Evolutionary conservation across 805 yeast species (phyloP), one percentile per base, ranked within the genome.

Genomic region (Sugiyamaella boreocaroliniensis): DNA sequence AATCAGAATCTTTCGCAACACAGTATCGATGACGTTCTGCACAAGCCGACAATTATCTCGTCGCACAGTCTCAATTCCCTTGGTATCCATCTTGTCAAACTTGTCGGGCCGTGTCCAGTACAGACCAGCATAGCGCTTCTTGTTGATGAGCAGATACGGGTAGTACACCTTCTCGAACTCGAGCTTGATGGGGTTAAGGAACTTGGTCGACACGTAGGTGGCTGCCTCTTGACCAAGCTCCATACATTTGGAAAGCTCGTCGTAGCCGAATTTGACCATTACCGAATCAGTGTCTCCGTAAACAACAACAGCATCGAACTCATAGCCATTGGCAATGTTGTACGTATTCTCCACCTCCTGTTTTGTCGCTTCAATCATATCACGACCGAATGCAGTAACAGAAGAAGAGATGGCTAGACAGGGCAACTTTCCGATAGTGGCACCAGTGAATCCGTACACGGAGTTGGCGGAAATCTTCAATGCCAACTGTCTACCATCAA

Each of bases 271-370:
- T 65, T 89, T 90, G 44, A 93, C 97, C 99, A 93, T 95, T 15
- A 93, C 99, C 8, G 99, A 95, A 77, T 93, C 99, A 0, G 99
- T 93, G 70, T 93, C 99, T 75, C 99, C 99, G 66, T 93, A 93
- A 42, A 93, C 85, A 56, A 93, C 99, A 59, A 85, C 79, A 0
- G 98, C 83, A 71, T 93, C 95, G 64, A 77, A 82, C n/a, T 79
- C 76, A 62, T 76, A 85, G 1, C 98, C 98, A 68, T 92, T 89
- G 52, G 79, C 80, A n/a, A 81, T 83, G 10, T 81, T 77, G 64
- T 89, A 93, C 52, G 80, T 78, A 41, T 82, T 81, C 68, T 89
- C 90, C 2, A 93, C 98, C 56, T 85, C 88, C 47, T 77, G 75
- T 62, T 92, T 93, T 0, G 99, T 93, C 61, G 80, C 75, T 70